Evolutionary conservation across 495 filamentous ascomycete genomes (phyloP).

Genomic region (Neurospora sp.): DNA sequence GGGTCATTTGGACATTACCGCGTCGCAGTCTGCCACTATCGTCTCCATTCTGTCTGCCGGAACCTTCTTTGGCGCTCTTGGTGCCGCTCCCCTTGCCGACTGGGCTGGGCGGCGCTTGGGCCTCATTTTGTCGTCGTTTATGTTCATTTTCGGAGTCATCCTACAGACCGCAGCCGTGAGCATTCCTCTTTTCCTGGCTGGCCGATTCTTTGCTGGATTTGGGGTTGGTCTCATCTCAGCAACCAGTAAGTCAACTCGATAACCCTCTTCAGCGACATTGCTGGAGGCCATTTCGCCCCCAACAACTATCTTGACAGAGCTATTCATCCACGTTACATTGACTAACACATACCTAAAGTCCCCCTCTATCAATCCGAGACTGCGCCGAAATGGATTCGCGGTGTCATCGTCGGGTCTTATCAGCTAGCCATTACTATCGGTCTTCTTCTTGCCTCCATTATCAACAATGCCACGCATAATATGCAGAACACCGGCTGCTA

Average conservation of each 20-base stretch:
- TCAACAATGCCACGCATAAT: neutral
- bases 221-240: neutral
- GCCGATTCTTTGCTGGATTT: neutral
- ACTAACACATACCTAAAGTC: neutral
- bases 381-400: neutral
- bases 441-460: neutral
- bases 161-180: neutral
- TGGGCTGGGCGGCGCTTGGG: neutral
- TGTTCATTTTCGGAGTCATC: neutral
- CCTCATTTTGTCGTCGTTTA: neutral
- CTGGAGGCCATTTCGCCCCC: neutral
- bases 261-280: neutral
- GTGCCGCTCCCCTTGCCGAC: neutral
- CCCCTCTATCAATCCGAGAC: neutral
- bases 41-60: neutral
- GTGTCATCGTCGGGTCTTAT: neutral
- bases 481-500: neutral
- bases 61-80: neutral
- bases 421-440: neutral
- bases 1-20: neutral
- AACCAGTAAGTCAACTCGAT: neutral
- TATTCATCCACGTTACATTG: neutral
- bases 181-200: neutral
- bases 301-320: neutral
- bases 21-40: neutral